phyloP scores from a whole-genome alignment of 2,329 filamentous ascomycete species.

The Aphanocladium album region DNA sequence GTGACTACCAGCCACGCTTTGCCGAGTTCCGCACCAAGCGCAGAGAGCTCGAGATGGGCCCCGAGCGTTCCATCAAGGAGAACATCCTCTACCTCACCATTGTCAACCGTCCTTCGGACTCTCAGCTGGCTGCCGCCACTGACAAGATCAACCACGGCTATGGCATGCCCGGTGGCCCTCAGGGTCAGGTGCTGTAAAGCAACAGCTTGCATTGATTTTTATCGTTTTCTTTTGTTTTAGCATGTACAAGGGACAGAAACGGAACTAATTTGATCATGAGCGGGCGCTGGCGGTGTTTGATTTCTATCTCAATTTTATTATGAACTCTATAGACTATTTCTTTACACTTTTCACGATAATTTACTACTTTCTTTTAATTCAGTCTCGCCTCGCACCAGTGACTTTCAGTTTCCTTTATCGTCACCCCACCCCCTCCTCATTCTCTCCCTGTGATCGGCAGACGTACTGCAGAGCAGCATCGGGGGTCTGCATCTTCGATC shows the following conservation, averaged over 20 bases:
- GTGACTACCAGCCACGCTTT: constrained; percentile 13
- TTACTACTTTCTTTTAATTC: neutral
- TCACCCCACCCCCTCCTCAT: too few species aligned
- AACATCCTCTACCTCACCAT: constrained; percentile 14
- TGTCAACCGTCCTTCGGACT: constrained; percentile 14
- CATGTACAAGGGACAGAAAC: neutral
- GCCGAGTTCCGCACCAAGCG: constrained; percentile 10
- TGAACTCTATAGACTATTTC: neutral
- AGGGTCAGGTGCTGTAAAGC: constrained; percentile 1
- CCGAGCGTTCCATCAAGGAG: constrained; percentile 14
- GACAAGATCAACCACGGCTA: constrained; percentile 11
- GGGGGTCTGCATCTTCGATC: neutral
- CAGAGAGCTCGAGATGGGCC: constrained; percentile 13
- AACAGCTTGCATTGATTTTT: neutral
- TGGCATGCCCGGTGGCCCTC: constrained; percentile 3
- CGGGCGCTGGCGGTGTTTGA: constrained; percentile 7
- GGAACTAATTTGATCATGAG: neutral
- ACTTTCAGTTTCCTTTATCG: neutral
- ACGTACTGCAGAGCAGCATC: neutral
- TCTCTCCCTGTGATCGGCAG: neutral
- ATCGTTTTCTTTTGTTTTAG: neutral
- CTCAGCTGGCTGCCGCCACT: constrained; percentile 13
- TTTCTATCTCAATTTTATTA: neutral
- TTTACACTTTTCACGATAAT: neutral
- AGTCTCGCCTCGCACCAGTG: neutral